These are phyloP conservation scores for Annulohypoxylon stygium DNA, from an alignment of 495 filamentous ascomycete genomes.

Conservation along the genomic window DNA sequence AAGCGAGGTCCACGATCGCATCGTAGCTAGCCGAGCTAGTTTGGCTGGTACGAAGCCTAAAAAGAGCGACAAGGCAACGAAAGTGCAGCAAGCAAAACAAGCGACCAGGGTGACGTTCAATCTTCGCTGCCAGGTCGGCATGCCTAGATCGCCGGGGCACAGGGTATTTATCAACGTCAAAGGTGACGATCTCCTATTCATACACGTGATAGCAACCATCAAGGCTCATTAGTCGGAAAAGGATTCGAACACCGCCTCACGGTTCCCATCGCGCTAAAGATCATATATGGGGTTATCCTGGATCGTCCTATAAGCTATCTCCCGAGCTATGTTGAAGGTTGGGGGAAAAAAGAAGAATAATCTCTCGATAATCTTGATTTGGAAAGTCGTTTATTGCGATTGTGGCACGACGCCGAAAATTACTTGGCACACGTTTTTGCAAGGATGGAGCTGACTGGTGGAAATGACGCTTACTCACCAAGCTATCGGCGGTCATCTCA, in stretches of 20 bases:
- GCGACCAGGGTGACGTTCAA: neutral
- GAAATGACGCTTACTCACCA: conserved; percentile 3
- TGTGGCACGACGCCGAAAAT: neutral
- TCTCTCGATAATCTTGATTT: neutral
- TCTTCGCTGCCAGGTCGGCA: conserved; percentile 16
- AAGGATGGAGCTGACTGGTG: conserved; percentile 27
- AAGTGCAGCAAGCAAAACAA: neutral
- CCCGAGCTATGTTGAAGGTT: neutral
- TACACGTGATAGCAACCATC: conserved; percentile 16
- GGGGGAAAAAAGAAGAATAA: neutral
- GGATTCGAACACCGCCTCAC: conserved; percentile 3
- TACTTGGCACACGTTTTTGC: conserved; percentile 29
- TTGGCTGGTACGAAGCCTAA: conserved; percentile 5
- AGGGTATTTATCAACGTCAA: neutral
- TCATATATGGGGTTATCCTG: neutral
- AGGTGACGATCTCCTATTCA: conserved; percentile 3
- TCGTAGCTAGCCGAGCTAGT: neutral
- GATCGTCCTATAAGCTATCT: neutral
- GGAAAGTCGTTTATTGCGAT: conserved; percentile 1
- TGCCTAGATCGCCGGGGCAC: neutral
- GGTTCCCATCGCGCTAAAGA: neutral
- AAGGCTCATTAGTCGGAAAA: conserved; percentile 8
- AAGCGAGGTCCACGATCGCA: conserved; percentile 28
- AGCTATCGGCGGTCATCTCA: neutral
- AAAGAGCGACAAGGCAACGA: conserved; percentile 11